phyloP scores from a whole-genome alignment of 2,329 filamentous ascomycete species.

The Escovopsis weberi region DNA sequence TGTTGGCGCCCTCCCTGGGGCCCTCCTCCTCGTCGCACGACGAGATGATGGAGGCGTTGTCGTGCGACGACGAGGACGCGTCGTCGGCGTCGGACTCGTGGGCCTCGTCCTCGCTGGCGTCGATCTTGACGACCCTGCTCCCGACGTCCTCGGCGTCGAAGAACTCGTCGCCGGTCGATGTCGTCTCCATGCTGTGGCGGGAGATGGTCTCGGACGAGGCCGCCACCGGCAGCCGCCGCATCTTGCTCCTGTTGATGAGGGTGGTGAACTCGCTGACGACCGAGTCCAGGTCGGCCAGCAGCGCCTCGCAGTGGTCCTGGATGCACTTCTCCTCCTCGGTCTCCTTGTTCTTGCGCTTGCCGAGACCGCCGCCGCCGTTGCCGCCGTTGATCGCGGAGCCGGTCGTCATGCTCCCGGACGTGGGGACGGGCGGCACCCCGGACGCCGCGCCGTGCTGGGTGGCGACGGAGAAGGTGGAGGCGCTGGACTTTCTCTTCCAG shows the following conservation, averaged over 20 bases:
- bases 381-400: constrained; percentile 17
- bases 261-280: constrained; percentile 71
- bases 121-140: constrained; percentile 61
- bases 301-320: constrained; percentile 67
- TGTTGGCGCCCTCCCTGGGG: constrained; percentile 42
- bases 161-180: constrained; percentile 70
- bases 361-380: constrained; percentile 12
- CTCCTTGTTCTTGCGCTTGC: constrained; percentile 18
- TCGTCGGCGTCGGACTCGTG: constrained; percentile 34
- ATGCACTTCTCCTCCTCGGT: constrained; percentile 48
- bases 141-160: constrained; percentile 67
- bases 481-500: constrained; percentile 79
- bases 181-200: constrained; percentile 63
- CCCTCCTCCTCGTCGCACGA: constrained; percentile 43
- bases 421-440: constrained; percentile 25
- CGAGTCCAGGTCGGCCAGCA: constrained; percentile 73
- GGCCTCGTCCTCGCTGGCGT: constrained; percentile 53
- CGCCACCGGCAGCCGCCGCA: constrained; percentile 47
- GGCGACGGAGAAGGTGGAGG: constrained; percentile 26
- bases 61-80: constrained; percentile 24
- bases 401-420: constrained; percentile 21
- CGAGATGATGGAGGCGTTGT: constrained; percentile 45
- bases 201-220: constrained; percentile 29
- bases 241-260: constrained; percentile 65
- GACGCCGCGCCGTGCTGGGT: constrained; percentile 25